Evolutionary conservation across 495 filamentous ascomycete genomes (phyloP), one percentile per base, ranked within the genome.

Genomic region (Penicillium ochrochloron): DNA sequence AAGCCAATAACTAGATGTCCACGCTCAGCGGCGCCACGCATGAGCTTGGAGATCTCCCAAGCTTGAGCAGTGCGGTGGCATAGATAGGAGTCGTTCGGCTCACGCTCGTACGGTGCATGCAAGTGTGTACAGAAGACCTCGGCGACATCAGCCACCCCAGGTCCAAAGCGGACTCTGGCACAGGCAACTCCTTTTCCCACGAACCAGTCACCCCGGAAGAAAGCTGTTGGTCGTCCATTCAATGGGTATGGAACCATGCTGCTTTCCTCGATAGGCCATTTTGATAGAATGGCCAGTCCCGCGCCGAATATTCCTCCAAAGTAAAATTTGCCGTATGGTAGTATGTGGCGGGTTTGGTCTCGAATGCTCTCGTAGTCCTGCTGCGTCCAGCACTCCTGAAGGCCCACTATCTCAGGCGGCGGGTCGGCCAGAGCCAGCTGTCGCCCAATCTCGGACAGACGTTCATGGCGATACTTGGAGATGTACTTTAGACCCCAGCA

Each of bases 321-420:
- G 81, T 97, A 99, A 80, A 94, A 97, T 75, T 99, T 99, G 34
- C 88, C 93, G 73, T 96, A 91, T 1, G 95, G 95, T n/a, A 98
- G 84, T 50, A 95, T 82, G 64, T 90, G 79, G 50, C 82, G 82
- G 0, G 93, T 97, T 62, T 90, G 84, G 23, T 83, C 74, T 34
- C 91, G 91, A 65, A 99, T 93, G 73, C 82, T 87, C 39, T 86
- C 82, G 83, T 94, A 98, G 82, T 98, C 95, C 67, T 92, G 83
- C 64, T 96, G 89, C 8, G 92, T 94, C 89, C 91, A 99, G 83
- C 92, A 96, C 82, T 99, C 95, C 80, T 99, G 95, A 17, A 99
- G 82, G 15, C 89, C 92, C 61, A 99, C 92, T 68, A 99, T 95
- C 57, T 96, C 86, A 23, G 94, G 91, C 15, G 83, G 73, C 0